Evolutionary conservation across 345 rosid genomes (phyloP).

Genomic region (Schrenkiella parvula): DNA sequence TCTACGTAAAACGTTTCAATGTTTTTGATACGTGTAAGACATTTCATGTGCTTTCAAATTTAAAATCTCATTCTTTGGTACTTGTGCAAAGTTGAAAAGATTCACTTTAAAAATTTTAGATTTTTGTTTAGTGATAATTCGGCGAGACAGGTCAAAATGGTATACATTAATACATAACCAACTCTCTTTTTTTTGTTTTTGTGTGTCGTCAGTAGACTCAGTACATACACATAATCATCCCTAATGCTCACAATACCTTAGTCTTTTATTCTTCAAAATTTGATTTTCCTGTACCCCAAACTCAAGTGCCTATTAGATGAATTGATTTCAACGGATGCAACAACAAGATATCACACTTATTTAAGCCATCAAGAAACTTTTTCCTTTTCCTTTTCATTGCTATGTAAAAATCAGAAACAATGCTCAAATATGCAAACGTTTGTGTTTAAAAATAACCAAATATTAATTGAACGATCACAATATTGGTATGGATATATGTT

Average conservation of each 20-base stretch:
- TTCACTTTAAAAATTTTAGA: background rate
- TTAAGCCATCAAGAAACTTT: background rate
- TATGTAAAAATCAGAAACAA: background rate
- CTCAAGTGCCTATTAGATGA: background rate
- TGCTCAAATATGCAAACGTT: background rate
- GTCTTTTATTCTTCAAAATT: background rate
- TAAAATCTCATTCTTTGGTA: background rate
- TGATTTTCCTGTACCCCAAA: background rate
- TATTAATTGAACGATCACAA: no score
- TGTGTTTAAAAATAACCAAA: no score
- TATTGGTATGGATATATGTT: background rate
- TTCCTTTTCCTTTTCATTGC: background rate
- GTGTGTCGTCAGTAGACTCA: background rate
- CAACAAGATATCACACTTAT: background rate
- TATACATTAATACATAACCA: background rate
- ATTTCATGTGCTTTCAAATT: background rate
- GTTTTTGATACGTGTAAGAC: background rate
- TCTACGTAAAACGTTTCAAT: no score
- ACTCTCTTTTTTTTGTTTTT: no score
- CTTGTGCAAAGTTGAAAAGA: background rate
- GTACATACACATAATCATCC: background rate
- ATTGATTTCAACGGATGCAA: background rate
- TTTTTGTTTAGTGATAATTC: background rate
- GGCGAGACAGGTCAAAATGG: slow-evolving; percentile 14
- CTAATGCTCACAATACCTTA: background rate